Conservation (phyloP, 2,329 filamentous ascomycete species). For the Xylaria hypoxylon region DNA sequence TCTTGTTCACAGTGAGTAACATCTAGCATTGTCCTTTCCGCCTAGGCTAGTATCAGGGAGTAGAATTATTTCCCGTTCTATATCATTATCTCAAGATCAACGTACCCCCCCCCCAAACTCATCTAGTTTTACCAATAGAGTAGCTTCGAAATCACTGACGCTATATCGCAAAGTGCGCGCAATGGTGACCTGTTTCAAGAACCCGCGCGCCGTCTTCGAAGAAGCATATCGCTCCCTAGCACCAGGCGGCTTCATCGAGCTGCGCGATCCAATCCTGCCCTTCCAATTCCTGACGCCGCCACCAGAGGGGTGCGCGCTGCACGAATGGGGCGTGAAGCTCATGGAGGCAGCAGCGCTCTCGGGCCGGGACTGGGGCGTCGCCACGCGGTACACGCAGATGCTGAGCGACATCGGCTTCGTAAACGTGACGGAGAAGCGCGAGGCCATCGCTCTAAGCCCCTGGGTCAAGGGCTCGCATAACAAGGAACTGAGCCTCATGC, state of each 20-base stretch:
- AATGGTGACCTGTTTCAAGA: constrained; percentile 44
- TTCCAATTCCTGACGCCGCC: constrained; percentile 44
- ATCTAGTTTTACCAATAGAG: background rate
- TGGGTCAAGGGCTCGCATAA: constrained; percentile 42
- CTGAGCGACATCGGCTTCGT: constrained; percentile 42
- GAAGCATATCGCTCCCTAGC: constrained; percentile 38
- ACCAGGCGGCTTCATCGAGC: constrained; percentile 46
- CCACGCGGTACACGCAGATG: constrained; percentile 40
- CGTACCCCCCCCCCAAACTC: too few relatives aligned
- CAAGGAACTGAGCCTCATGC: constrained; percentile 42
- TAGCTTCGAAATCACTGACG: background rate
- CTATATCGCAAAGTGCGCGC: constrained; percentile 38
- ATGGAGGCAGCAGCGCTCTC: constrained; percentile 39
- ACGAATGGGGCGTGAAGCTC: constrained; percentile 41
- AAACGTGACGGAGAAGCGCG: constrained; percentile 39
- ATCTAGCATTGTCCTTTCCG: background rate
- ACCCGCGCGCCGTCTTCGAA: constrained; percentile 41
- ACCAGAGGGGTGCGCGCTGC: constrained; percentile 41
- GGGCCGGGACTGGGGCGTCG: constrained; percentile 44
- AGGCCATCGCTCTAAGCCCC: constrained; percentile 42
- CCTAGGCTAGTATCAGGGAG: too few relatives aligned
- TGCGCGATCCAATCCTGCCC: constrained; percentile 46
- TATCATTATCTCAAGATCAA: too few relatives aligned
- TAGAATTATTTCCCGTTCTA: too few relatives aligned
- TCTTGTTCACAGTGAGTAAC: constrained; percentile 42